These are phyloP conservation scores for Periconia sp. DNA, from an alignment of 2,329 filamentous ascomycete species.

Conservation along the genomic window DNA sequence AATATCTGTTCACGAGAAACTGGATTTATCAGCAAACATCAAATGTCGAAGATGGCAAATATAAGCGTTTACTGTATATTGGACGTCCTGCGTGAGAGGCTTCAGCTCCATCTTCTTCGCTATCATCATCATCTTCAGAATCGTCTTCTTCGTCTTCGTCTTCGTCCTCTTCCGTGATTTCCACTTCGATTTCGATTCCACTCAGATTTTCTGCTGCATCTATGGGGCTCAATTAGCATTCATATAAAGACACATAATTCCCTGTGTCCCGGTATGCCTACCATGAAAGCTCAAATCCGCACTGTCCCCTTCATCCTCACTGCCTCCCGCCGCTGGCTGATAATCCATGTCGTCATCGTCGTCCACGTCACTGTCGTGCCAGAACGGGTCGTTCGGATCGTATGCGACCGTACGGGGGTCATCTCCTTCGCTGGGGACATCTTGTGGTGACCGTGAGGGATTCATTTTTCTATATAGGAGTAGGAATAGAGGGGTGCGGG, in stretches of 20 bases:
- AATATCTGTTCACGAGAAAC: conserved; percentile 55
- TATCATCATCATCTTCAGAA: conserved; percentile 39
- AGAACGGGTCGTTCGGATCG: conserved; percentile 37
- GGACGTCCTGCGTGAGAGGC: conserved; percentile 15
- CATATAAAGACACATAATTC: neutral
- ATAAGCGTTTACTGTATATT: conserved; percentile 14
- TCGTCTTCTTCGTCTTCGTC: conserved; percentile 34
- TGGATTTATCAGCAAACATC: conserved; percentile 20
- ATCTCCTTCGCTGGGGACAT: conserved; percentile 26
- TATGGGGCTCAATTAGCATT: conserved; percentile 13
- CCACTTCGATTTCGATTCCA: conserved; percentile 46
- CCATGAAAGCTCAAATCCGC: conserved; percentile 40
- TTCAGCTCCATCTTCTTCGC: conserved; percentile 28
- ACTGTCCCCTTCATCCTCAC: conserved; percentile 43
- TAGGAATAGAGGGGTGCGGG: neutral
- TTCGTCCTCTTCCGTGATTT: conserved; percentile 42
- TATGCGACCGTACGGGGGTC: conserved; percentile 30
- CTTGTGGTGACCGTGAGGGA: conserved; percentile 7
- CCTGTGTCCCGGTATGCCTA: conserved; percentile 8
- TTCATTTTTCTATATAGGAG: neutral
- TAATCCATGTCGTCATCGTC: conserved; percentile 57
- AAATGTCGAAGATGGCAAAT: neutral
- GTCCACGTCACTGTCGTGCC: conserved; percentile 36
- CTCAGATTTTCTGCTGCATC: conserved; percentile 47
- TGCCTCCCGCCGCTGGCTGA: conserved; percentile 47